phyloP scores from a whole-genome alignment of 208 protist species.

The Trypanosoma vivax region DNA sequence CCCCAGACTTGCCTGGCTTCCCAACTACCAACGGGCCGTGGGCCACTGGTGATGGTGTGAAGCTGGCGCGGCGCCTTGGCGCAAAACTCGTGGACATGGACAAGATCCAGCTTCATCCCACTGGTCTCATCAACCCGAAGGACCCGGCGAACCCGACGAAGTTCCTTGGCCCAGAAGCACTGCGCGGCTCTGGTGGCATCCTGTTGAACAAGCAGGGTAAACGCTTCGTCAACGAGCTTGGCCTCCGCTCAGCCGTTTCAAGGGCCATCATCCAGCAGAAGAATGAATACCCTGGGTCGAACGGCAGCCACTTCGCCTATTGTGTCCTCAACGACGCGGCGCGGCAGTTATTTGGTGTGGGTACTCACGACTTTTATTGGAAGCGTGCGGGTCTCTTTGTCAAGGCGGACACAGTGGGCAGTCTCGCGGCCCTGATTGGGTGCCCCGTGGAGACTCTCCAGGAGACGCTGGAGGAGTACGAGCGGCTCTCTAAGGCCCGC shows the following conservation, averaged over 20 bases:
- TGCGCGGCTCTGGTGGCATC: slow-evolving; percentile 92
- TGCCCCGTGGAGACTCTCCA: slow-evolving; percentile 31
- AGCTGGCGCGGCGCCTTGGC: slow-evolving; percentile 60
- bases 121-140: slow-evolving; percentile 92
- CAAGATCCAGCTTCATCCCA: slow-evolving; percentile 94
- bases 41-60: slow-evolving; percentile 77
- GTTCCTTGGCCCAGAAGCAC: slow-evolving; percentile 95
- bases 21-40: slow-evolving; percentile 91
- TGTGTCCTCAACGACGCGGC: slow-evolving; percentile 79
- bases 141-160: slow-evolving; percentile 83
- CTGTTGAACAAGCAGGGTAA: slow-evolving; percentile 89
- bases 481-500: slow-evolving; percentile 26
- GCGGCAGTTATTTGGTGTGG: slow-evolving; percentile 63
- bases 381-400: slow-evolving; percentile 61
- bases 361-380: slow-evolving; percentile 74
- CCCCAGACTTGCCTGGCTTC: slow-evolving; percentile 57
- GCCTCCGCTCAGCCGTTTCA: slow-evolving; percentile 91
- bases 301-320: slow-evolving; percentile 62
- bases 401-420: slow-evolving; percentile 29
- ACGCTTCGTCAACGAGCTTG: slow-evolving; percentile 95
- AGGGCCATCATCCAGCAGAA: slow-evolving; percentile 76
- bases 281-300: slow-evolving; percentile 53
- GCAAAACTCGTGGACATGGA: slow-evolving; percentile 90
- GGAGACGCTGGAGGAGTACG: slow-evolving; percentile 54
- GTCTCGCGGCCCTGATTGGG: slow-evolving; percentile 55